Conservation (phyloP, 768 basidiomycete genomes). For the Paxillus involutus region DNA sequence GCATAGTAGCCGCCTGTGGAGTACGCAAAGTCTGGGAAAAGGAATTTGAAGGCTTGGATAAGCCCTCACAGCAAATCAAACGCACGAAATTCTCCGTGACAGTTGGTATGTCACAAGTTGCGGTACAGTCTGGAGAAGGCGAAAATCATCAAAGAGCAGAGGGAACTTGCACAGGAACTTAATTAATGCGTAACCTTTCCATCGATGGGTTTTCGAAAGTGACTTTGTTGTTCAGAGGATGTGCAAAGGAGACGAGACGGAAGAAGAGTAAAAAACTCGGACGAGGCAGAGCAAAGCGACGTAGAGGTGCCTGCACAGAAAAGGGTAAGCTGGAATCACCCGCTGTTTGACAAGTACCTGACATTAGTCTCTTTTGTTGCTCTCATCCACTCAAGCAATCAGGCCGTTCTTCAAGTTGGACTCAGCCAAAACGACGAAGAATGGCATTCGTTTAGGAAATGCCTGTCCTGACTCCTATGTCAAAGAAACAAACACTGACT, state of each 20-base stretch:
- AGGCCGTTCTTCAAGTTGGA: no score
- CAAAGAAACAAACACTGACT: neutral
- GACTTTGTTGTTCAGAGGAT: constrained; percentile 51
- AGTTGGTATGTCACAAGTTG: constrained; percentile 84
- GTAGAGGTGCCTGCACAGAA: constrained; percentile 35
- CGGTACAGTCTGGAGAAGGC: constrained; percentile 81
- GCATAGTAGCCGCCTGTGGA: constrained; percentile 72
- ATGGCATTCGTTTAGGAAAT: neutral
- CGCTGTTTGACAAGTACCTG: neutral
- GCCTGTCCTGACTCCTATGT: neutral
- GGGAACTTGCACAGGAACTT: constrained; percentile 78
- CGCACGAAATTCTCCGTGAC: constrained; percentile 63
- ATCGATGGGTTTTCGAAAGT: no score
- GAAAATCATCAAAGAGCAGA: constrained; percentile 64
- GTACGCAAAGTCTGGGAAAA: constrained; percentile 77
- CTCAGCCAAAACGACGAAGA: constrained; percentile 71
- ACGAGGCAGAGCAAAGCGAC: constrained; percentile 32
- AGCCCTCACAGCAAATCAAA: constrained; percentile 60
- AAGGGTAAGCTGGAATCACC: constrained; percentile 36
- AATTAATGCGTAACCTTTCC: constrained; percentile 53
- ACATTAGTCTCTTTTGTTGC: neutral
- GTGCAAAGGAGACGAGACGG: constrained; percentile 46
- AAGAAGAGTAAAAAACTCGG: constrained; percentile 5
- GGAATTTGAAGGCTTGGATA: constrained; percentile 61
- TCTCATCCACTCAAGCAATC: constrained; percentile 50